These are phyloP conservation scores for Lophiostoma macrostomum DNA, from an alignment of 495 filamentous ascomycete genomes.

Conservation along the genomic window DNA sequence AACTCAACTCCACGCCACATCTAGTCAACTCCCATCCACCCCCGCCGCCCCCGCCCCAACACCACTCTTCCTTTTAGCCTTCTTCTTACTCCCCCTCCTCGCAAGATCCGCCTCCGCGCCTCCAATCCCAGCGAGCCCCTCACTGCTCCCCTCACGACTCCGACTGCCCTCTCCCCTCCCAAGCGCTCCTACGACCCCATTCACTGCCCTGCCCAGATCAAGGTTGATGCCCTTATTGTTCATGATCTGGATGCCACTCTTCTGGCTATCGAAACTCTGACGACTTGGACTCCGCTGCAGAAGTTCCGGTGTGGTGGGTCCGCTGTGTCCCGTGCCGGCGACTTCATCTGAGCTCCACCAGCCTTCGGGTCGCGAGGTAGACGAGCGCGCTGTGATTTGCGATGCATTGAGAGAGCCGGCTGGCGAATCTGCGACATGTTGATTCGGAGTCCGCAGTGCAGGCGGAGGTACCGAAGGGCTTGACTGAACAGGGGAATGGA, in stretches of 20 bases:
- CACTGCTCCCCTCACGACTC: conserved; percentile 1
- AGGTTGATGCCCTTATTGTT: conserved; percentile 17
- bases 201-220: conserved; percentile 15
- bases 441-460: not conserved
- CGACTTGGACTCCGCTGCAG: conserved; percentile 2
- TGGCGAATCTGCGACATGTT: conserved; percentile 5
- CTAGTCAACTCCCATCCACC: conserved; percentile 1
- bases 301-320: conserved; percentile 10
- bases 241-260: conserved; percentile 9
- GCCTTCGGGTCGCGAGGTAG: conserved; percentile 29
- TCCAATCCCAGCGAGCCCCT: not conserved
- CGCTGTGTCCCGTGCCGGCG: conserved; percentile 19
- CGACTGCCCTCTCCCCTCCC: conserved; percentile 14
- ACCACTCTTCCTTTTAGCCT: not conserved
- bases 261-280: conserved; percentile 16
- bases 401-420: conserved; percentile 8
- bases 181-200: conserved; percentile 10
- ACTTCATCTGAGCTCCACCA: conserved; percentile 35
- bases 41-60: not conserved
- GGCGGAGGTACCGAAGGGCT: conserved; percentile 9
- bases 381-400: conserved; percentile 16
- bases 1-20: too few relatives aligned
- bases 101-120: conserved; percentile 3
- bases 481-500: conserved; percentile 8
- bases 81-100: conserved; percentile 2